phyloP scores from a whole-genome alignment of 768 basidiomycete species.

The Mycena metata region DNA sequence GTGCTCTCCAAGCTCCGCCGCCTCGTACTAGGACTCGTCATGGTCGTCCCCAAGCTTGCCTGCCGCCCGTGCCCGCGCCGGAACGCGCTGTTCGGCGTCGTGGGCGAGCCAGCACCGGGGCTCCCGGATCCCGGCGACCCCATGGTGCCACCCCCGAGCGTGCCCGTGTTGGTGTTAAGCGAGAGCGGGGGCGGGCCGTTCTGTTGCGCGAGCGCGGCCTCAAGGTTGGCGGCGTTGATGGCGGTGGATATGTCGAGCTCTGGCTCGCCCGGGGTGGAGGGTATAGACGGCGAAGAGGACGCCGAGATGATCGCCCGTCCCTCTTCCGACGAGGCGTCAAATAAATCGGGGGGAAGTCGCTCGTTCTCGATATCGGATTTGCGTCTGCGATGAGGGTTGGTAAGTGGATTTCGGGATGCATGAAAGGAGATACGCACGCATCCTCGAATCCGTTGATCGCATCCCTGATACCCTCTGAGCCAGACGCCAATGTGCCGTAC shows the following conservation, averaged over 20 bases:
- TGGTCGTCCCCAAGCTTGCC: conserved; percentile 92
- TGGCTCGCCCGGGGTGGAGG: conserved; percentile 69
- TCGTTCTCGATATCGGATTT: conserved; percentile 99
- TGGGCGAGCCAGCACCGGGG: conserved; percentile 45
- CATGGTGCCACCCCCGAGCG: conserved; percentile 19
- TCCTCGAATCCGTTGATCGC: conserved; percentile 95
- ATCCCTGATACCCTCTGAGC: conserved; percentile 95
- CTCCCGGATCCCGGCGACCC: conserved; percentile 30
- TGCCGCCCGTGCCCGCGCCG: conserved; percentile 81
- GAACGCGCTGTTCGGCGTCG: conserved; percentile 66
- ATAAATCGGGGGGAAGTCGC: conserved; percentile 94
- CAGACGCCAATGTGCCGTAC: conserved; percentile 86
- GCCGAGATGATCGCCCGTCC: conserved; percentile 70
- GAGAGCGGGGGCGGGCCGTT: conserved; percentile 43
- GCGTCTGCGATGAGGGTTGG: conserved; percentile 64
- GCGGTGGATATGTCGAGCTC: conserved; percentile 59
- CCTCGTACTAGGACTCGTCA: conserved; percentile 94
- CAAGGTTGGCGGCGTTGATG: conserved; percentile 62
- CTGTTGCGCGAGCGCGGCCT: conserved; percentile 50
- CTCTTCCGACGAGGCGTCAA: conserved; percentile 83
- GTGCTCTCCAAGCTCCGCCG: conserved; percentile 95
- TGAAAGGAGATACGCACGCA: conserved; percentile 73
- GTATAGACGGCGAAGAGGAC: conserved; percentile 58
- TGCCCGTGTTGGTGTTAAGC: conserved; percentile 49
- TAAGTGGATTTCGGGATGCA: neutral